Percentiles rank a stretch among this genome's conserved stretches.
Evolutionary conservation across 495 filamentous ascomycete species (phyloP).

Genomic region (Annulohypoxylon maeteangense): DNA sequence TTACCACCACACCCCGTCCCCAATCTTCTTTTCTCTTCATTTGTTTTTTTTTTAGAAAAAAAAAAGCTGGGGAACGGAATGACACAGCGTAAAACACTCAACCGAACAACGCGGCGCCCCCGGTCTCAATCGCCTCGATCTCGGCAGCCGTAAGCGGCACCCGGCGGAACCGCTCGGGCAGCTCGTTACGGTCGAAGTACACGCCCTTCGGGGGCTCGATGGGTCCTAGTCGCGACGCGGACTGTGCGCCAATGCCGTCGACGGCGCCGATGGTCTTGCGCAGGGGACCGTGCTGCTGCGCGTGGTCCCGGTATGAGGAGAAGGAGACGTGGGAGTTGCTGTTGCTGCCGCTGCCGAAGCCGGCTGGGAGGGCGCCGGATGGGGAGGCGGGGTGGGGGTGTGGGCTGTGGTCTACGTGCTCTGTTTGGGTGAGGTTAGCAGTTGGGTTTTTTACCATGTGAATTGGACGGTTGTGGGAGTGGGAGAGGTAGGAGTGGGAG

Average conservation of each 20-base stretch:
- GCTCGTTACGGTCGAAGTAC: slow-evolving; percentile 88
- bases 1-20: not conserved
- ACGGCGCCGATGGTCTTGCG: slow-evolving; percentile 63
- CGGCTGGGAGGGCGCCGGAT: slow-evolving; percentile 53
- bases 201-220: slow-evolving; percentile 76
- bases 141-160: slow-evolving; percentile 76
- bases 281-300: slow-evolving; percentile 93
- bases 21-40: no score
- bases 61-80: not conserved
- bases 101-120: slow-evolving; percentile 70
- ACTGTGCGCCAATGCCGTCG: slow-evolving; percentile 69
- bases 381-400: slow-evolving; percentile 64
- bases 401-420: slow-evolving; percentile 75
- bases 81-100: no score
- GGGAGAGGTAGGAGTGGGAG: no score
- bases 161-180: slow-evolving; percentile 84
- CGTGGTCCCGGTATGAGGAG: slow-evolving; percentile 89
- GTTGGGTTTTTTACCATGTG: slow-evolving; percentile 6
- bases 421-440: slow-evolving; percentile 52
- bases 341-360: slow-evolving; percentile 67
- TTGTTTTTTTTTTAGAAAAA: no score
- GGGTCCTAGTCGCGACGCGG: slow-evolving; percentile 75
- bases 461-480: not conserved
- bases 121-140: slow-evolving; percentile 95
- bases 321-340: slow-evolving; percentile 75